phyloP scores from a whole-genome alignment of 352 stramenopile genomes.

The Saprolegnia diclina region DNA sequence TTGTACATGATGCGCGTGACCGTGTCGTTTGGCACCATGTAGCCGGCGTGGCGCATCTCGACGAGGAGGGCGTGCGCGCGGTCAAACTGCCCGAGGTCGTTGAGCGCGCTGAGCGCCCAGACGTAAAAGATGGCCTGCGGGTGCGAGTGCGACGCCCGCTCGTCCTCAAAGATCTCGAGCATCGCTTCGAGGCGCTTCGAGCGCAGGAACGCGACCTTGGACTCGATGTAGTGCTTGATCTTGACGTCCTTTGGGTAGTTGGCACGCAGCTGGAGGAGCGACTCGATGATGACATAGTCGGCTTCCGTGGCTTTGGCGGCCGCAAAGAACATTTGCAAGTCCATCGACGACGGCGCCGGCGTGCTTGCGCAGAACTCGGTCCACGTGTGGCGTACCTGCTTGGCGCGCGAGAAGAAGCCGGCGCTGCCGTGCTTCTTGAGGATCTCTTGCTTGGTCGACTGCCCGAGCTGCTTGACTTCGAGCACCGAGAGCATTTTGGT shows the following conservation, averaged over 20 bases:
- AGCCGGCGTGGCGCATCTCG: conserved; percentile 46
- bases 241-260: conserved; percentile 24
- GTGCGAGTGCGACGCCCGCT: conserved; percentile 9
- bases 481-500: neutral
- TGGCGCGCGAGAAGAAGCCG: conserved; percentile 8
- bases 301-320: neutral
- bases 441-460: conserved; percentile 1
- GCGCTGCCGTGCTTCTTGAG: conserved; percentile 1
- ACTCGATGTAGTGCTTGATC: conserved; percentile 15
- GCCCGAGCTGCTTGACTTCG: conserved; percentile 14
- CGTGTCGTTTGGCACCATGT: conserved; percentile 63
- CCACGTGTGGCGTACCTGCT: conserved; percentile 16
- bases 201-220: conserved; percentile 11
- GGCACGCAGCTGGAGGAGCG: neutral
- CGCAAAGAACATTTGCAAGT: conserved; percentile 14
- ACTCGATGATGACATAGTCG: conserved; percentile 17
- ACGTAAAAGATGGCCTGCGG: conserved; percentile 22
- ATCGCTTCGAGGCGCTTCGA: conserved; percentile 2
- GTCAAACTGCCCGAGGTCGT: conserved; percentile 42
- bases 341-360: neutral
- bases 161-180: conserved; percentile 16
- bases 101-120: conserved; percentile 18
- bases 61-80: conserved; percentile 40
- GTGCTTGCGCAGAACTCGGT: conserved; percentile 12
- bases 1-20: conserved; percentile 55